Conservation (phyloP, 768 basidiomycete species). For the Amanita jacksonii region DNA sequence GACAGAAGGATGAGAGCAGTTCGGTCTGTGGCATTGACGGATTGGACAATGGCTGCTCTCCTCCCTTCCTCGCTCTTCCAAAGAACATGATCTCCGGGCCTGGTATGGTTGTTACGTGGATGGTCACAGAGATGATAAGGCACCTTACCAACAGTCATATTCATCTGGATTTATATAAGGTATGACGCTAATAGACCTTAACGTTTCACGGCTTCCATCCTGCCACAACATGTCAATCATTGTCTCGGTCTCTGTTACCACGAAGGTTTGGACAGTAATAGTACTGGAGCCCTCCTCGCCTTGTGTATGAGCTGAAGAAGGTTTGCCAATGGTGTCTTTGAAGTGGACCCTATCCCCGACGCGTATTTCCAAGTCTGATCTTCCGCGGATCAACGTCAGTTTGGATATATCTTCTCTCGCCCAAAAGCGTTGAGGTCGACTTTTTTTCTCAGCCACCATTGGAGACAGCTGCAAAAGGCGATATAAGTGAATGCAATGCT, state of each 20-base stretch:
- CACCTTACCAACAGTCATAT: constrained; percentile 76
- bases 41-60: constrained; percentile 67
- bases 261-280: constrained; percentile 46
- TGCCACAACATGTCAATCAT: constrained; percentile 77
- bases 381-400: constrained; percentile 53
- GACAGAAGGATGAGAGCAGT: constrained; percentile 57
- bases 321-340: constrained; percentile 37
- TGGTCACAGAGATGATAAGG: background rate
- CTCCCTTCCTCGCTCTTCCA: constrained; percentile 69
- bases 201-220: constrained; percentile 58
- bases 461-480: constrained; percentile 47
- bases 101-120: constrained; percentile 19
- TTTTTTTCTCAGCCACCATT: constrained; percentile 40
- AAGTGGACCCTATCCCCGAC: constrained; percentile 66
- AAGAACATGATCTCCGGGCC: constrained; percentile 88
- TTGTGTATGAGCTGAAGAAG: constrained; percentile 52
- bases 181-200: constrained; percentile 56
- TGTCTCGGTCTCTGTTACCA: constrained; percentile 67
- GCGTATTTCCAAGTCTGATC: constrained; percentile 53
- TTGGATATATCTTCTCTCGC: constrained; percentile 50
- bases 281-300: constrained; percentile 33
- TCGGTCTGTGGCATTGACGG: constrained; percentile 61
- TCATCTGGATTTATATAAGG: constrained; percentile 87
- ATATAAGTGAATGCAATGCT: background rate
- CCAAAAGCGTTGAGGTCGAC: constrained; percentile 74